Evolutionary conservation across 768 basidiomycete genomes (phyloP), one percentile per base, ranked within the genome.

Genomic region (Boletus tomentosulus): DNA sequence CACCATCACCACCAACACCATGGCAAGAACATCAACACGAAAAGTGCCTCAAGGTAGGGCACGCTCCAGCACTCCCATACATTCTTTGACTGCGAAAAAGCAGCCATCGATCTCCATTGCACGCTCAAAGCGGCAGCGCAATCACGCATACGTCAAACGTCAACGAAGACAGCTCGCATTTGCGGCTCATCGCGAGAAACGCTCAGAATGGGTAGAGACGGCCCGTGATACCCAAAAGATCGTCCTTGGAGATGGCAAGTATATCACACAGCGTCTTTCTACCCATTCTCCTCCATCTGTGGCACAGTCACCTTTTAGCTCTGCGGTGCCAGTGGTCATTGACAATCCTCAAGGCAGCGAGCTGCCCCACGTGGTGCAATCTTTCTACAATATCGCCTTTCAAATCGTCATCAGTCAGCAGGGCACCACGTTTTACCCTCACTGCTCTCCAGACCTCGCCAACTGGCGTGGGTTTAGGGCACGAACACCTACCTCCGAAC

Each of bases 191-290:
- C 66, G 64, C 48, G 41, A 59, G 51, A 67, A 54, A 44, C 66
- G 67, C 24, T 65, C 62, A 9, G 52, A 60, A 46, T 73, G 74
- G 72, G 64, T 64, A 16, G 57, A 62, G 43, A 68, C 63, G 1
- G 75, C 75, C 25, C 53, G 44, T 37, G 75, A 75, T 56, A 76
- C 74, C 6, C 67, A 68, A 44, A 57, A 57, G 47, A 72, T 76
- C 46, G 65, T 74, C 50, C 64, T 73, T 51, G 75, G 73, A 16
- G 68, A 74, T 64, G 74, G 75, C 58, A 65, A 72, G 67, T 76
- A 76, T 65, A 61, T 65, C 51, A 66, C 70, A 57, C 69, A 69
- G 55, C 58, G 44, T 43, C 46, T 54, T 22, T 47, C 57, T n/a
- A 46, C 55, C 41, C 45, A 50, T 45, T 33, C 53, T 42, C 24